Base-by-base conservation (phyloP, 768 basidiomycete species). In the Tephrocybe sp. region DNA sequence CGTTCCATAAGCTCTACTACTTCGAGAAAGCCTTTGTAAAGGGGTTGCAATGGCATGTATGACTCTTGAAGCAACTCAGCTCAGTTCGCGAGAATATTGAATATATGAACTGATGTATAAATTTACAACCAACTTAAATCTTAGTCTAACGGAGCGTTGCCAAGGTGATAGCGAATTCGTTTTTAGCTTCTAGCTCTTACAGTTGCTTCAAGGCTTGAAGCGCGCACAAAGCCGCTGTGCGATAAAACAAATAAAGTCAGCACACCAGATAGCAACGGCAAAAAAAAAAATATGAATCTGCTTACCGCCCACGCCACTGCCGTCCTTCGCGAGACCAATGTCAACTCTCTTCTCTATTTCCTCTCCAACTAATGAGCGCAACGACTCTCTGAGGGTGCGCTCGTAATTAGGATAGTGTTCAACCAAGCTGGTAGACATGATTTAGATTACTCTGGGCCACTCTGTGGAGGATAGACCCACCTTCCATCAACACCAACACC, bases 251-350 rank as follows among this genome's bases (percentile, higher is more conserved):
- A 41, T 20, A 50, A 31, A 51, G 51, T 26, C 14, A 30, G 45
- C 8, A 11, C 46, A 58, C 48, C 32, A 11, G 40, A 51, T 52
- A 35, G 54, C 39, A 41, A 34, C 14, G 13, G 51, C 39, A 35
- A 30, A 50, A 46, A 34, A 14, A n/a, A 33, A 26, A 26, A n/a
- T n/a, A n/a, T n/a, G n/a, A 26, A 26, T 26, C 43, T 32, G 67
- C 88, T 71, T 67, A 97, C 95, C 96, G 63, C 97, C 97, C 36
- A 94, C 93, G 33, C 96, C 97, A 62, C 92, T 95, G 11, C 97
- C 97, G 60, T 99, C 97, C 68, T 97, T 98, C 4, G 97, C 97
- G 65, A 98, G 65, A 33, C 92, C 96, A 60, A 98, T 89, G 43
- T 86, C 78, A 0, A 97, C 84, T 26, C 83, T 74, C 61, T 82